Conservation (phyloP, 257 asterid genomes). For the Forsythia suspensa region DNA sequence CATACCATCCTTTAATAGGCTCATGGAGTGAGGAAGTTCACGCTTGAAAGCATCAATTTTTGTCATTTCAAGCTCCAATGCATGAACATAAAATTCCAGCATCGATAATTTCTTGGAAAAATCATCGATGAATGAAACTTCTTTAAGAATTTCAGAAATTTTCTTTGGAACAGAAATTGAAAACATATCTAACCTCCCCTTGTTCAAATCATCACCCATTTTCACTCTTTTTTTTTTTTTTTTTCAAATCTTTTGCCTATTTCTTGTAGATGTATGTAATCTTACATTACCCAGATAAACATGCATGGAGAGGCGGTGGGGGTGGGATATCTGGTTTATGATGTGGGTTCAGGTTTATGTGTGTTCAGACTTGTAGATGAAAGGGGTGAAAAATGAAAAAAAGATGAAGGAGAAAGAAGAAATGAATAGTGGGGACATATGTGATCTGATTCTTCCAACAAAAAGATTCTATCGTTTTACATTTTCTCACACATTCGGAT, state of each 20-base stretch:
- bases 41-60: conserved; percentile 35
- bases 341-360: conserved; percentile 11
- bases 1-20: conserved; percentile 40
- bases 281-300: conserved; percentile 1
- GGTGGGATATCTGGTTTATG: background rate
- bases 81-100: conserved; percentile 18
- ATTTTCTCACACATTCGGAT: conserved; percentile 11
- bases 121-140: conserved; percentile 28
- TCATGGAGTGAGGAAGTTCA: conserved; percentile 39
- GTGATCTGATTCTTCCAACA: conserved; percentile 5
- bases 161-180: conserved; percentile 24
- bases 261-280: background rate
- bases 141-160: conserved; percentile 30
- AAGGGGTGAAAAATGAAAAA: conserved; percentile 13
- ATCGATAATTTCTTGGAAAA: conserved; percentile 22
- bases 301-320: background rate
- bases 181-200: conserved; percentile 5
- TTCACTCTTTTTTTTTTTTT: background rate
- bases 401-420: background rate
- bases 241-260: background rate
- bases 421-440: background rate
- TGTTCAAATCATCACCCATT: conserved; percentile 30
- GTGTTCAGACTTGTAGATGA: background rate
- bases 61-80: conserved; percentile 34
- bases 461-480: conserved; percentile 25